These are phyloP conservation scores for Cerrena zonata DNA, from an alignment of 1,284 basidiomycete species.

Conservation along the genomic window DNA sequence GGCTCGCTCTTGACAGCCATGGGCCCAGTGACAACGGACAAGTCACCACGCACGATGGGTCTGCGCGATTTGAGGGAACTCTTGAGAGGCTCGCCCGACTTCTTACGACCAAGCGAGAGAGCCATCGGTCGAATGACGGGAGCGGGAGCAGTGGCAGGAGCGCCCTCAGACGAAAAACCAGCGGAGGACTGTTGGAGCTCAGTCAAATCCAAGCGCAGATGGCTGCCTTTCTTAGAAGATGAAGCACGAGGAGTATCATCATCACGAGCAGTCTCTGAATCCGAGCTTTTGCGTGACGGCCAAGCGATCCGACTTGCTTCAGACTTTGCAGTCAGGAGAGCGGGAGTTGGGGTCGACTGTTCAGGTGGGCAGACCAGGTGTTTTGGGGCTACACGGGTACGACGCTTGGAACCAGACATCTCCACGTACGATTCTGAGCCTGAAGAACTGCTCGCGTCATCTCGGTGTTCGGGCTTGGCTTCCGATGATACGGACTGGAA, in stretches of 20 bases:
- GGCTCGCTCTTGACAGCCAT: constrained; percentile 53
- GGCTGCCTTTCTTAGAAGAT: not conserved
- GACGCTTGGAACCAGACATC: constrained; percentile 20
- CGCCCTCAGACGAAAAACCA: not conserved
- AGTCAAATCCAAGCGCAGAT: not conserved
- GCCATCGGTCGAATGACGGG: constrained; percentile 6
- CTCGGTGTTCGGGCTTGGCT: not conserved
- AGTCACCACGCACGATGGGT: constrained; percentile 40
- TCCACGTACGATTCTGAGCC: constrained; percentile 25
- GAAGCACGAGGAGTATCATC: constrained; percentile 11
- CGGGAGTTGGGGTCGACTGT: constrained; percentile 38
- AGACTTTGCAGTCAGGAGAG: constrained; percentile 21
- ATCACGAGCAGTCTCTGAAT: not conserved
- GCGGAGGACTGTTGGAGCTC: not conserved
- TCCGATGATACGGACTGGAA: constrained; percentile 18
- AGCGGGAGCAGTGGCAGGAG: not conserved
- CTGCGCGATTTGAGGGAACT: constrained; percentile 77
- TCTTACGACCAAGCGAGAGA: constrained; percentile 56
- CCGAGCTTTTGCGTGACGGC: constrained; percentile 1
- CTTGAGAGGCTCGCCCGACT: constrained; percentile 88
- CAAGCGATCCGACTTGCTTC: constrained; percentile 8
- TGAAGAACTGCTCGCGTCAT: constrained; percentile 24
- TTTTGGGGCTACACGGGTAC: constrained; percentile 28
- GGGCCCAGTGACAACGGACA: constrained; percentile 45
- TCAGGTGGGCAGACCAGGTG: constrained; percentile 32